Conservation (phyloP, 352 stramenopile species). For the Peronospora destructor region DNA sequence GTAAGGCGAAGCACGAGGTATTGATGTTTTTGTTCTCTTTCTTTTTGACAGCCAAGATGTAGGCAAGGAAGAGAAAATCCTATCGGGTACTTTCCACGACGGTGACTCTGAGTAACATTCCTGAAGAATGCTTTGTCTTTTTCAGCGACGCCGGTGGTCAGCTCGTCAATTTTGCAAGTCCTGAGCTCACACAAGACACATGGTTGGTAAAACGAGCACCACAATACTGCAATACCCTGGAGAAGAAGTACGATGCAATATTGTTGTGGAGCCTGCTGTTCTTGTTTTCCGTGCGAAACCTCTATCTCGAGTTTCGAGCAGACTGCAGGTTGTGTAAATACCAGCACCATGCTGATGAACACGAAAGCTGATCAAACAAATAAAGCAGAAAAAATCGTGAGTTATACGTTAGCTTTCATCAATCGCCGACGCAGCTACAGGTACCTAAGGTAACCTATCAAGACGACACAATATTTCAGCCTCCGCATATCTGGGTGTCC, state of each 20-base stretch:
- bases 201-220: background rate
- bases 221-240: background rate
- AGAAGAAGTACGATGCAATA: background rate
- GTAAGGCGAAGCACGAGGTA: background rate
- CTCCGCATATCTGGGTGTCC: background rate
- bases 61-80: slow-evolving; percentile 60
- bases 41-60: slow-evolving; percentile 31
- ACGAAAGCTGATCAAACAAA: no score
- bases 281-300: background rate
- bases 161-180: background rate
- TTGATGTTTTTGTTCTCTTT: background rate
- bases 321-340: background rate
- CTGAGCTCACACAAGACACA: background rate
- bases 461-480: background rate
- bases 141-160: background rate
- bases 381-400: no score
- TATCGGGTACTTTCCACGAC: slow-evolving; percentile 56
- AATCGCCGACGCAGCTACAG: no score
- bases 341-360: background rate
- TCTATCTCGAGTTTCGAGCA: background rate
- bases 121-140: background rate
- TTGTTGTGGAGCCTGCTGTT: background rate
- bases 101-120: slow-evolving; percentile 47
- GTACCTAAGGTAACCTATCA: no score
- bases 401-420: no score